These are phyloP conservation scores for Ustilago vetiveriae DNA, from an alignment of 1,284 basidiomycete species.

Conservation along the genomic window DNA sequence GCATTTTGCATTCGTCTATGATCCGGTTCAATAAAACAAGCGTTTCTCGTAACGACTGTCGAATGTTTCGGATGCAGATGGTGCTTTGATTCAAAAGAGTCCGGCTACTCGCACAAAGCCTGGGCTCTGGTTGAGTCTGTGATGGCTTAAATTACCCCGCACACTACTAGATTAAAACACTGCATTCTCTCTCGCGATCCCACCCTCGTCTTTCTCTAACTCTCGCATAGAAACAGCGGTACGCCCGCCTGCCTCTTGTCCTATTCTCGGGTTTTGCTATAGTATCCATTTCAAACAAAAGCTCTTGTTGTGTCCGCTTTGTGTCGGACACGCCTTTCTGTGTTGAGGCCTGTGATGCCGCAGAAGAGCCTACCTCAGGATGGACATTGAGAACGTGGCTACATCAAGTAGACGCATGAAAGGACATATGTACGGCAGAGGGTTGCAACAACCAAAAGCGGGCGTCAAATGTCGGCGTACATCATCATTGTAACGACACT, in stretches of 20 bases:
- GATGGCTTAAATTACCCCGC: too few relatives aligned
- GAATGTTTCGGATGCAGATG: background rate
- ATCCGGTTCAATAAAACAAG: background rate
- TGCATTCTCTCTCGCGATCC: background rate
- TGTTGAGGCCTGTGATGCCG: too few relatives aligned
- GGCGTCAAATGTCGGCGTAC: too few relatives aligned
- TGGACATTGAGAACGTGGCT: too few relatives aligned
- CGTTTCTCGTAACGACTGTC: conserved; percentile 9
- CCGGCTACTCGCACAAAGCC: conserved; percentile 3
- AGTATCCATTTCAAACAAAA: conserved; percentile 11
- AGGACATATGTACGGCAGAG: too few relatives aligned
- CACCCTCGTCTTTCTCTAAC: conserved; percentile 15
- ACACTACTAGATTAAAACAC: background rate
- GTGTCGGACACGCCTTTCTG: too few relatives aligned
- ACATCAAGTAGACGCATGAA: too few relatives aligned
- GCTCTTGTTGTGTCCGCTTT: too few relatives aligned
- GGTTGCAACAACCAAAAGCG: too few relatives aligned
- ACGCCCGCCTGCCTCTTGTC: conserved; percentile 1
- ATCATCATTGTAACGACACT: too few relatives aligned
- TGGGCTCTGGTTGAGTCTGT: background rate
- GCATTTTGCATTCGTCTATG: background rate
- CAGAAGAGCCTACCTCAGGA: too few relatives aligned
- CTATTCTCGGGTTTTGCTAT: conserved; percentile 22
- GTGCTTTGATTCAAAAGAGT: background rate
- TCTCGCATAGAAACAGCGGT: conserved; percentile 26